Conservation (phyloP, 1,139 yeast species). For the Blastobotrys petasosporus region DNA sequence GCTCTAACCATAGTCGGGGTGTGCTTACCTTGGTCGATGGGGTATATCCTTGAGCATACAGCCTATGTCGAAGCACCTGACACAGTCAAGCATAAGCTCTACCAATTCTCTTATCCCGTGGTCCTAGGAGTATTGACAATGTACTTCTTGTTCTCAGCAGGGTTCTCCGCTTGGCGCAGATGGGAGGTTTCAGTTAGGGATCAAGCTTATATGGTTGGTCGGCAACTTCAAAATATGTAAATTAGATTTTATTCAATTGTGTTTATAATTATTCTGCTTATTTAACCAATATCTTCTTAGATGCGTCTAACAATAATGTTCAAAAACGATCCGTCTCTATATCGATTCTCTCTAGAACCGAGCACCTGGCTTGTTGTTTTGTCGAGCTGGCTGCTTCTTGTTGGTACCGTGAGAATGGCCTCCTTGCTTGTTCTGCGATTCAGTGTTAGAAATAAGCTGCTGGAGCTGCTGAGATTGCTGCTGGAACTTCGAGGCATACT, state of each 20-base stretch:
- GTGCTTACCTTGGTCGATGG: slow-evolving; percentile 12
- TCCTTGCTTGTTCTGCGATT: no score
- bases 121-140: slow-evolving; percentile 3
- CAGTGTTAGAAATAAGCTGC: background rate
- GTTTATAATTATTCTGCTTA: no score
- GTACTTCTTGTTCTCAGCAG: background rate
- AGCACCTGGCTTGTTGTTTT: no score
- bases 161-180: slow-evolving; percentile 13
- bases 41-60: slow-evolving; percentile 11
- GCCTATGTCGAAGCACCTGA: slow-evolving; percentile 5
- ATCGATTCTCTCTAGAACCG: no score
- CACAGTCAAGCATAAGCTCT: slow-evolving; percentile 1
- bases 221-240: slow-evolving; percentile 31
- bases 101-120: slow-evolving; percentile 11
- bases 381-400: no score
- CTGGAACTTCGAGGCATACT: slow-evolving; percentile 2
- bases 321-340: no score
- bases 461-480: slow-evolving; percentile 6
- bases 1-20: background rate
- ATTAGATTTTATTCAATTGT: background rate
- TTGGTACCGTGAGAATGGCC: no score
- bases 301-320: no score
- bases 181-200: slow-evolving; percentile 29
- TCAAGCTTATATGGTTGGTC: slow-evolving; percentile 33
- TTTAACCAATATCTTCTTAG: no score